phyloP scores from a whole-genome alignment of 164 flowering plant genomes.

The Umbilicus rupestris region DNA sequence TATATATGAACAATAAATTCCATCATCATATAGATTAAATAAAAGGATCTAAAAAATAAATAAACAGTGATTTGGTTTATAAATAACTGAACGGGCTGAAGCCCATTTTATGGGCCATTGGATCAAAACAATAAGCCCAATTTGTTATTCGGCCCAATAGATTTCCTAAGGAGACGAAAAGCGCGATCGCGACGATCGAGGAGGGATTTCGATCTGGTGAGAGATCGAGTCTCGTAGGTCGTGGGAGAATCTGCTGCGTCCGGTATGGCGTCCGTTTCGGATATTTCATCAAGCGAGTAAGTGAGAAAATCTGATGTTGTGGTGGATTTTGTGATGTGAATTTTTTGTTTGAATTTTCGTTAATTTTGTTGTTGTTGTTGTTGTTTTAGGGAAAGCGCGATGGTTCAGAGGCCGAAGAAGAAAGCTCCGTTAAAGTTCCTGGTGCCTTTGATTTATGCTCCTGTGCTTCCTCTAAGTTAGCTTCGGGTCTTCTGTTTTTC shows the following conservation, averaged over 20 bases:
- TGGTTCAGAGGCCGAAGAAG: conserved; percentile 25
- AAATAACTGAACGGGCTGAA: too few relatives aligned
- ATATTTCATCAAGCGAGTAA: not conserved
- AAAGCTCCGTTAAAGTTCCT: conserved; percentile 56
- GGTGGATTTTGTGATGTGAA: not conserved
- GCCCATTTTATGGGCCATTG: too few relatives aligned
- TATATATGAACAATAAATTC: too few relatives aligned
- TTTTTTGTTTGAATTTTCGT: not conserved
- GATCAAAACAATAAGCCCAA: too few relatives aligned
- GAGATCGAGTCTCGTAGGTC: not conserved
- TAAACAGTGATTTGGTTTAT: too few relatives aligned
- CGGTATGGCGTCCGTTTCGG: not conserved
- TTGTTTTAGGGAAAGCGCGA: conserved; percentile 27
- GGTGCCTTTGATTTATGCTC: conserved; percentile 83
- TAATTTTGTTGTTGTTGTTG: not conserved
- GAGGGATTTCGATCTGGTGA: too few relatives aligned
- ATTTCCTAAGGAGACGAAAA: too few relatives aligned
- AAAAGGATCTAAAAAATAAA: too few relatives aligned
- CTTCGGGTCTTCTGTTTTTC: conserved; percentile 10
- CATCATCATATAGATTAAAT: too few relatives aligned
- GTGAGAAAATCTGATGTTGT: too few relatives aligned
- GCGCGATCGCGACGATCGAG: too few relatives aligned
- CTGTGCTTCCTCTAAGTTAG: conserved; percentile 90
- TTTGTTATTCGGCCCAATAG: too few relatives aligned
- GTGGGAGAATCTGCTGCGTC: not conserved